These are phyloP conservation scores for Macaranga tanarius DNA, from an alignment of 441 rosid genomes.

Conservation along the genomic window DNA sequence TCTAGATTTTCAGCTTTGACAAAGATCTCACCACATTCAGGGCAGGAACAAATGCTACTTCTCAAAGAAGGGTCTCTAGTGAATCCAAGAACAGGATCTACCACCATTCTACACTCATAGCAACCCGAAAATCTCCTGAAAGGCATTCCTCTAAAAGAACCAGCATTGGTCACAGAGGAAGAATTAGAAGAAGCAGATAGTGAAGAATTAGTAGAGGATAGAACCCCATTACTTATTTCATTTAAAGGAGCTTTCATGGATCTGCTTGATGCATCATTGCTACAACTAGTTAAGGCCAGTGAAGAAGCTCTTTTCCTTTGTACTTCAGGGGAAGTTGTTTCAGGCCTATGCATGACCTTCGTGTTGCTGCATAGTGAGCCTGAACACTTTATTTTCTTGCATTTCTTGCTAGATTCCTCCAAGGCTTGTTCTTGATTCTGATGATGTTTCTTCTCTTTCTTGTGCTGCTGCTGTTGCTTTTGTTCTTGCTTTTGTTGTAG, in stretches of 20 bases:
- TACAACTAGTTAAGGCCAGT: constrained; percentile 18
- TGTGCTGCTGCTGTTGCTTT: constrained; percentile 8
- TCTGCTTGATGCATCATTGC: constrained; percentile 40
- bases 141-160: constrained; percentile 55
- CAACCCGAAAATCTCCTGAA: constrained; percentile 72
- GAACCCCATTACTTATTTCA: constrained; percentile 35
- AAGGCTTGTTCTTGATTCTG: constrained; percentile 24
- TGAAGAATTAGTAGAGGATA: constrained; percentile 44
- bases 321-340: constrained; percentile 35
- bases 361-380: constrained; percentile 72
- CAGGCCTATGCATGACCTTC: constrained; percentile 58
- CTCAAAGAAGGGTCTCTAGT: constrained; percentile 59
- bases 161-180: constrained; percentile 19
- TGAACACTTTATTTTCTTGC: constrained; percentile 71
- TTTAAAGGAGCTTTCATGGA: constrained; percentile 49
- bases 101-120: constrained; percentile 72
- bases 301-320: constrained; percentile 37
- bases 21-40: constrained; percentile 69
- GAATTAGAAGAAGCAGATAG: constrained; percentile 37
- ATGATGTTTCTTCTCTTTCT: constrained; percentile 22
- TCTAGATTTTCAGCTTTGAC: constrained; percentile 59
- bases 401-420: constrained; percentile 44
- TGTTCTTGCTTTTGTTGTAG: constrained; percentile 19
- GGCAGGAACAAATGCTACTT: constrained; percentile 51
- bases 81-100: constrained; percentile 67